These are phyloP conservation scores for Sporothrix protearum DNA, from an alignment of 2,329 filamentous ascomycete species.

Conservation along the genomic window DNA sequence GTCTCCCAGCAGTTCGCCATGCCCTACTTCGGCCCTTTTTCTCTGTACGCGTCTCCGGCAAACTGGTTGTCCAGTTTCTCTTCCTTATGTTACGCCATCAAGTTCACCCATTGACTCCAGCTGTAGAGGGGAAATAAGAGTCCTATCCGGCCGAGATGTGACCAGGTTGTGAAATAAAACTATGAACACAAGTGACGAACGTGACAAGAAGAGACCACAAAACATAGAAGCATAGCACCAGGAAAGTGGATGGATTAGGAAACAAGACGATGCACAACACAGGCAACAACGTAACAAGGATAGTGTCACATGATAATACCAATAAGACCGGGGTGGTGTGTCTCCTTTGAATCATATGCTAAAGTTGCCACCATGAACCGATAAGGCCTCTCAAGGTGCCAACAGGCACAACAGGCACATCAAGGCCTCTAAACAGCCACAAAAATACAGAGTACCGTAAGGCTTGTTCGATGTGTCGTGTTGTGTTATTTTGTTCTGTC, in stretches of 20 bases:
- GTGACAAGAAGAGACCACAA: background rate
- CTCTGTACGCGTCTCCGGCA: background rate
- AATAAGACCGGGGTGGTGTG: background rate
- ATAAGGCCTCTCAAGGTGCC: background rate
- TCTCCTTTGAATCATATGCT: background rate
- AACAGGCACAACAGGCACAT: background rate
- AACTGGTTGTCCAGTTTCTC: background rate
- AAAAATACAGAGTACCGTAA: constrained; percentile 11
- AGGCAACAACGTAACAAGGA: background rate
- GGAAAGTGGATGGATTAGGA: background rate
- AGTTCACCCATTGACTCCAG: background rate
- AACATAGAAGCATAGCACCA: background rate
- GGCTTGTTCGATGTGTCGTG: constrained; percentile 1
- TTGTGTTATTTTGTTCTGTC: background rate
- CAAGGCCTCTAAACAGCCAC: background rate
- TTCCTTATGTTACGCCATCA: background rate
- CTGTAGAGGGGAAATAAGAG: background rate
- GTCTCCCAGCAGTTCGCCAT: background rate
- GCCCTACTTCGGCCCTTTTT: constrained; percentile 7
- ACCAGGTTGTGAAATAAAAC: background rate
- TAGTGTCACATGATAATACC: background rate
- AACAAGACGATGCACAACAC: constrained; percentile 1
- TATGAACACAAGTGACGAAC: background rate
- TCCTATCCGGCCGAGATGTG: background rate
- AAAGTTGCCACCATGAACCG: constrained; percentile 19